These are phyloP conservation scores for Solanum ossicruentum DNA, from an alignment of 257 asterid genomes.

Conservation along the genomic window DNA sequence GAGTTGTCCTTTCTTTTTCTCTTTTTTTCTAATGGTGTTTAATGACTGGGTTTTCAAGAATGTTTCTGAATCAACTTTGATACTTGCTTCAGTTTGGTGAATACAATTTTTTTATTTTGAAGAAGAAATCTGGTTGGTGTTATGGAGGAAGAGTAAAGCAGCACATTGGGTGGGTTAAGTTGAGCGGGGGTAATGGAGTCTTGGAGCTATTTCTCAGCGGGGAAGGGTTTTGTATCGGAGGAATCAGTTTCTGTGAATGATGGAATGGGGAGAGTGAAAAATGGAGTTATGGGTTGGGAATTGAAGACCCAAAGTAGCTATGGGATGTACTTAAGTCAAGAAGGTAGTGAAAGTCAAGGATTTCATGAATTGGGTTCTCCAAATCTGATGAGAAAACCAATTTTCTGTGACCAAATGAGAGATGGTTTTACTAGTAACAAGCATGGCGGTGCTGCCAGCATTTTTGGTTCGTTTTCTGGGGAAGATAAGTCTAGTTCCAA, in stretches of 20 bases:
- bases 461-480: background rate
- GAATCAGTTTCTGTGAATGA: constrained; percentile 12
- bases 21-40: background rate
- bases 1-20: background rate
- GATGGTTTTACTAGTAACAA: constrained; percentile 6
- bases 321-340: constrained; percentile 7
- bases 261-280: constrained; percentile 4
- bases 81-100: background rate
- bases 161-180: background rate
- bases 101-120: background rate
- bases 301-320: constrained; percentile 10
- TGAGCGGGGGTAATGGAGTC: constrained; percentile 9
- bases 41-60: background rate
- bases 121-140: background rate
- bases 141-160: background rate
- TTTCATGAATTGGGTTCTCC: constrained; percentile 12
- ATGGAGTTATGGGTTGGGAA: constrained; percentile 14
- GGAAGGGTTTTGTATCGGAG: constrained; percentile 7
- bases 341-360: constrained; percentile 3
- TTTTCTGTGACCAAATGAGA: constrained; percentile 8
- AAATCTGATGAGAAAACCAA: constrained; percentile 5
- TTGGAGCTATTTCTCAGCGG: constrained; percentile 16
- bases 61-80: background rate
- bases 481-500: constrained; percentile 20
- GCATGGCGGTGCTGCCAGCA: background rate